Conservation (phyloP, 805 yeast genomes). For the Pichia occidentalis region DNA sequence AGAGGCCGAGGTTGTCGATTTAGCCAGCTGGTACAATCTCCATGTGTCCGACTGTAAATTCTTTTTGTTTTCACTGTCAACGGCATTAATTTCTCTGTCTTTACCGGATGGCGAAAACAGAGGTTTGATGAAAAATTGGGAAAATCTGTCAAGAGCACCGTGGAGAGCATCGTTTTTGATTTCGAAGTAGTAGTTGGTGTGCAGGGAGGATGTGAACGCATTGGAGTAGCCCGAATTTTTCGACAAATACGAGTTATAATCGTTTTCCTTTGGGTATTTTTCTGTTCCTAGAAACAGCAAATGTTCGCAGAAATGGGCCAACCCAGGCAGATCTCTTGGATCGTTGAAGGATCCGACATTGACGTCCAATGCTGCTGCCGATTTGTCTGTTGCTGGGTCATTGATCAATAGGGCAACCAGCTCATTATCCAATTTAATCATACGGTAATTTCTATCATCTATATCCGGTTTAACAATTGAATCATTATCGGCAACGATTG, state of each 20-base stretch:
- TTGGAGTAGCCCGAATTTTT: constrained; percentile 86
- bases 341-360: constrained; percentile 73
- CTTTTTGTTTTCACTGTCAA: constrained; percentile 92
- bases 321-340: constrained; percentile 55
- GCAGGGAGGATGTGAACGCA: constrained; percentile 85
- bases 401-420: constrained; percentile 57
- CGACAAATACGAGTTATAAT: constrained; percentile 64
- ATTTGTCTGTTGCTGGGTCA: constrained; percentile 63
- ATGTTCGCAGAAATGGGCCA: constrained; percentile 76
- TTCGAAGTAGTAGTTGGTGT: constrained; percentile 89
- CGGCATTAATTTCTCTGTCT: constrained; percentile 90
- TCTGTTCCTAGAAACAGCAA: constrained; percentile 73
- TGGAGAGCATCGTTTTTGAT: constrained; percentile 66
- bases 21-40: constrained; percentile 83
- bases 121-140: constrained; percentile 88
- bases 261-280: constrained; percentile 71
- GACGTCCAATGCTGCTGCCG: constrained; percentile 77
- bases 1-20: constrained; percentile 57
- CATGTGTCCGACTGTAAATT: constrained; percentile 84
- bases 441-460: constrained; percentile 74
- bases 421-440: constrained; percentile 52
- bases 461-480: constrained; percentile 37
- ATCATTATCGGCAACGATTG: constrained; percentile 17
- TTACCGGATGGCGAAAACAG: constrained; percentile 66
- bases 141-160: constrained; percentile 87